Evolutionary conservation across 1,139 yeast species (phyloP).

Genomic region (Sugiyamaella novakii): DNA sequence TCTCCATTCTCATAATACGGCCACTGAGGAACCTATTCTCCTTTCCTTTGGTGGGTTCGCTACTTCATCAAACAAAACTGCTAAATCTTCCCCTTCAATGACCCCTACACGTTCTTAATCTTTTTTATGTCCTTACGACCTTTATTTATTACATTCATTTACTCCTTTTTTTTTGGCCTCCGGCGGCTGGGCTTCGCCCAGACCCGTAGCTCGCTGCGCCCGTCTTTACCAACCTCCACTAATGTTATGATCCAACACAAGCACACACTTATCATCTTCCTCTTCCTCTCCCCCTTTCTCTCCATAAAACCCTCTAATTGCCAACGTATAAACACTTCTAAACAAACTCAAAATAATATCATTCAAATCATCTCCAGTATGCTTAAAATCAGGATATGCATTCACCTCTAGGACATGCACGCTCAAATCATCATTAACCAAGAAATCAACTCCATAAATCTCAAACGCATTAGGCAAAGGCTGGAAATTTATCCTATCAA

Average conservation of each 20-base stretch:
- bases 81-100: constrained; percentile 13
- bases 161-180: not conserved
- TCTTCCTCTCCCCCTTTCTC: constrained; percentile 6
- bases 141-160: constrained; percentile 11
- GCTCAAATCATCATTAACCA: constrained; percentile 56
- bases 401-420: constrained; percentile 80
- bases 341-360: constrained; percentile 51
- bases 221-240: constrained; percentile 15
- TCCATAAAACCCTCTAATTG: constrained; percentile 35
- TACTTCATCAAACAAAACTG: constrained; percentile 6
- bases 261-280: constrained; percentile 2
- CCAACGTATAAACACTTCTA: constrained; percentile 32
- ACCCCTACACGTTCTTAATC: constrained; percentile 4
- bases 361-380: constrained; percentile 80
- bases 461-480: constrained; percentile 83
- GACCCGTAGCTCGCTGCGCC: too few species aligned
- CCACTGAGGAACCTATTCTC: constrained; percentile 9
- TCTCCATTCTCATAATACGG: not conserved
- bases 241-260: constrained; percentile 12
- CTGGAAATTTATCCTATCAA: constrained; percentile 86
- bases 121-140: not conserved
- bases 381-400: constrained; percentile 95
- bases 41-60: constrained; percentile 15
- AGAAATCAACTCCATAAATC: constrained; percentile 83
- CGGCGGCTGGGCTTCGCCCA: not conserved